Conservation (phyloP, 768 basidiomycete genomes). For the Amanita fuliginea region DNA sequence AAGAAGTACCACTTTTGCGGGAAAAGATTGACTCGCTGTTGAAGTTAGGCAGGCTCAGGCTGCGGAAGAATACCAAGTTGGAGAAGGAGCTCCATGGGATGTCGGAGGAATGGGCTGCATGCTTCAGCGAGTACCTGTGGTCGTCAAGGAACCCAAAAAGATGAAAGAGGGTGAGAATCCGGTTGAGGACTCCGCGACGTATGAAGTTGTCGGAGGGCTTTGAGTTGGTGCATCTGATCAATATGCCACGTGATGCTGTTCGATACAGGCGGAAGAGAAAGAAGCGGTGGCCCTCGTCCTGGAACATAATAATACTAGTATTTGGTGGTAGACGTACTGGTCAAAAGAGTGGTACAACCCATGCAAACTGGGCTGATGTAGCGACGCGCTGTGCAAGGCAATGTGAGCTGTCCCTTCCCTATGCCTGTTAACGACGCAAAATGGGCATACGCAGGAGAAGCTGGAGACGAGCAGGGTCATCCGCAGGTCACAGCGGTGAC, state of each 20-base stretch:
- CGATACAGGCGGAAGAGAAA: not conserved
- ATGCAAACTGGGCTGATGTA: no score
- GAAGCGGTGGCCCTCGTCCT: not conserved
- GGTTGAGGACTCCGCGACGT: slow-evolving; percentile 10
- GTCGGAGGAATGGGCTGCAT: slow-evolving; percentile 12
- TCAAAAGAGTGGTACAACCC: no score
- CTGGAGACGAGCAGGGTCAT: no score
- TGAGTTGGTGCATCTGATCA: slow-evolving; percentile 22
- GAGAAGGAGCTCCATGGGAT: slow-evolving; percentile 15
- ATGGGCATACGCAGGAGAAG: no score
- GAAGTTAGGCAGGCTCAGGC: slow-evolving; percentile 14
- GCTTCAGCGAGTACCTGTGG: not conserved
- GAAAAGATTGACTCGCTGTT: slow-evolving; percentile 15
- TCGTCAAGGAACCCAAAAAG: slow-evolving; percentile 3
- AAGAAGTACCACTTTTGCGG: slow-evolving; percentile 16
- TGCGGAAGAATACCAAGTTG: slow-evolving; percentile 14
- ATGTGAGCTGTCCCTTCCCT: no score
- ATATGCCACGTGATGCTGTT: slow-evolving; percentile 7
- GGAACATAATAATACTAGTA: not conserved
- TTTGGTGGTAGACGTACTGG: no score
- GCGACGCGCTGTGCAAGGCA: no score
- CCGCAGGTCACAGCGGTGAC: no score
- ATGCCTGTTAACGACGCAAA: no score
- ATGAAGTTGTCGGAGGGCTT: slow-evolving; percentile 12
- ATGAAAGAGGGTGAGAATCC: slow-evolving; percentile 5